Percentiles rank a stretch among this genome's conserved stretches.
Evolutionary conservation across 768 basidiomycete genomes (phyloP).

Genomic region (Pleurotus platypus): DNA sequence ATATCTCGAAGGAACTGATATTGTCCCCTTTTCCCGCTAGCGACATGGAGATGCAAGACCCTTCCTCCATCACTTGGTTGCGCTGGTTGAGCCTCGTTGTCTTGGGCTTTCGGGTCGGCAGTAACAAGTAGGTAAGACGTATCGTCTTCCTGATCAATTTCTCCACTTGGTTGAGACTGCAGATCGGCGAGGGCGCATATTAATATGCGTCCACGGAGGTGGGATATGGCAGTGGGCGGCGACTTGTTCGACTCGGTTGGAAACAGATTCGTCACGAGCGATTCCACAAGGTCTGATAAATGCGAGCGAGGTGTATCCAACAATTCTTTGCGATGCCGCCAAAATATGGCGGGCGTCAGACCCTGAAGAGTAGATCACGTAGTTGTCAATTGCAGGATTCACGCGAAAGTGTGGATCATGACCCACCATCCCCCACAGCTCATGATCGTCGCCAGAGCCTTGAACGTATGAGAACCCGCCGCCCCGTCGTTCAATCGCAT

Average conservation of each 20-base stretch:
- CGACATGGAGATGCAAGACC: not conserved
- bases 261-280: slow-evolving; percentile 18
- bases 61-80: too few species aligned
- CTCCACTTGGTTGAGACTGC: slow-evolving; percentile 4
- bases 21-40: slow-evolving; percentile 52
- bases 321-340: slow-evolving; percentile 51
- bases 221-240: slow-evolving; percentile 26
- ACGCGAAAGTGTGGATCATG: too few species aligned
- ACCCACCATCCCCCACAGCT: slow-evolving; percentile 77
- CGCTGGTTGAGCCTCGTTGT: not conserved
- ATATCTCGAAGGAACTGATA: slow-evolving; percentile 41
- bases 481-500: slow-evolving; percentile 56
- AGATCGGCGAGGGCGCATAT: slow-evolving; percentile 31
- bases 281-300: slow-evolving; percentile 42
- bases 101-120: not conserved
- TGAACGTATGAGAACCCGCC: slow-evolving; percentile 86
- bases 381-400: not conserved
- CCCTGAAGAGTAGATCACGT: slow-evolving; percentile 44
- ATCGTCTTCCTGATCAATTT: slow-evolving; percentile 15
- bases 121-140: slow-evolving; percentile 22
- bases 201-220: slow-evolving; percentile 36
- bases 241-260: not conserved
- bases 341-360: slow-evolving; percentile 70
- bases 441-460: slow-evolving; percentile 94
- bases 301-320: slow-evolving; percentile 43